These are phyloP conservation scores for Trichoderma atrobrunneum DNA, from an alignment of 2,329 filamentous ascomycete genomes.

Conservation along the genomic window DNA sequence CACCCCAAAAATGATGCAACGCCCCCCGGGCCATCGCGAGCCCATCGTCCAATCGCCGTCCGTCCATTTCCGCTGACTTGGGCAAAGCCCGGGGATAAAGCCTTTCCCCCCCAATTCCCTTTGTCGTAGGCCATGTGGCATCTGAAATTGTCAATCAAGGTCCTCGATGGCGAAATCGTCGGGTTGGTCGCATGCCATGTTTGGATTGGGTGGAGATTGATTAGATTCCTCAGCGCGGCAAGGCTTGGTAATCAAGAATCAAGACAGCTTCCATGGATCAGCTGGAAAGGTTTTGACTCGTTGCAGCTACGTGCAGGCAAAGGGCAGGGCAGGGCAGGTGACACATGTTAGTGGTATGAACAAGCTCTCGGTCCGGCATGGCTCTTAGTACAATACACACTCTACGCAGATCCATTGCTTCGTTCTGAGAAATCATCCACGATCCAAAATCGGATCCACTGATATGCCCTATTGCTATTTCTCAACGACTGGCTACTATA, in stretches of 20 bases:
- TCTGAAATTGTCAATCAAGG: not conserved
- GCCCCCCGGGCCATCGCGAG: not conserved
- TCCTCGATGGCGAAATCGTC: not conserved
- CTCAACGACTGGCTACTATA: not conserved
- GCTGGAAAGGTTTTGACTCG: not conserved
- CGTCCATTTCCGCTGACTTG: not conserved
- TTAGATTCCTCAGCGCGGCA: not conserved
- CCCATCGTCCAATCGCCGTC: not conserved
- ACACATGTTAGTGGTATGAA: not conserved
- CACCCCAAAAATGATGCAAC: slow-evolving; percentile 14
- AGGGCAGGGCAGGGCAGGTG: not conserved
- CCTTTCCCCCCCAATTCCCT: not conserved
- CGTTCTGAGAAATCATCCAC: not conserved
- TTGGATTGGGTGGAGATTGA: not conserved
- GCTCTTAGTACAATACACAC: not conserved
- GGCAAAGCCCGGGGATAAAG: not conserved
- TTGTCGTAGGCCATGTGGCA: not conserved
- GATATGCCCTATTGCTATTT: not conserved
- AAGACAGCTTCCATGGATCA: not conserved
- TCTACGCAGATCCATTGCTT: not conserved
- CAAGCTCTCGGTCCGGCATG: not conserved
- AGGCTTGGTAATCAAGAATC: not conserved
- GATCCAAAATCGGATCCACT: not conserved
- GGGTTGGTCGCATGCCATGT: not conserved
- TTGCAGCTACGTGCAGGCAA: not conserved